Base-by-base conservation (phyloP, 352 stramenopile species). In the Phytophthora sp. region DNA sequence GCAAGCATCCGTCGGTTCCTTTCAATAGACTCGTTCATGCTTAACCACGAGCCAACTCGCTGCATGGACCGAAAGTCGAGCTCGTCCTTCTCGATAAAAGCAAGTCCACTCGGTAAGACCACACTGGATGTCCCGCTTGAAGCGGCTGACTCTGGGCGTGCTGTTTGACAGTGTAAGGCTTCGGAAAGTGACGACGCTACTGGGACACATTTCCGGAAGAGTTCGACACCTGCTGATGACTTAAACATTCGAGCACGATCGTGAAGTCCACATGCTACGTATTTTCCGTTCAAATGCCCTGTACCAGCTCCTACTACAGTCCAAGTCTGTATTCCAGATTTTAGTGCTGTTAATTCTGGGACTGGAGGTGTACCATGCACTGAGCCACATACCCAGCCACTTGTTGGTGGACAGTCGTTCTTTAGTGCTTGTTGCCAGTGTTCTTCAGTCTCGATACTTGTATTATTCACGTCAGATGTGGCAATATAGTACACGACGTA, bases 401-500 rank as follows among this genome's bases (percentile, higher is more conserved):
- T 61, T 11, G n/a, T 61, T 1, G 84, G 81, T 8, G 84, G 84
- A 13, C 23, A 57, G 33, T 82, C 71, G 2, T 55, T 65, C 1
- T 24, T 50, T 4, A 74, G 30, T 4, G 13, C 23, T 11, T 52
- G 16, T n/a, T 41, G 23, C 52, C 57, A 71, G 26, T 77, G 52
- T 2, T 68, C 63, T 47, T 67, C 46, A 33, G 21, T 45, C 38
- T 46, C n/a, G 16, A 54, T 16, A 12, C 47, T 21, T n/a, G 46
- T 55, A 2, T 29, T 52, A 46, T 65, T 69, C 27, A 72, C 35
- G 2, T 51, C 38, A 2, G 83, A 86, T 12, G 63, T 46, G 15
- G 76, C 79, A 54, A 80, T 85, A 49, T 91, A 91, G 35, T 91
- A 91, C 5, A 91, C 66, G 1, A 90, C 60, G 41, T 89, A 80